Percentiles rank a stretch among this genome's conserved stretches.
Evolutionary conservation across 805 yeast species (phyloP).

Genomic region (Cyberlindnera maclurae): DNA sequence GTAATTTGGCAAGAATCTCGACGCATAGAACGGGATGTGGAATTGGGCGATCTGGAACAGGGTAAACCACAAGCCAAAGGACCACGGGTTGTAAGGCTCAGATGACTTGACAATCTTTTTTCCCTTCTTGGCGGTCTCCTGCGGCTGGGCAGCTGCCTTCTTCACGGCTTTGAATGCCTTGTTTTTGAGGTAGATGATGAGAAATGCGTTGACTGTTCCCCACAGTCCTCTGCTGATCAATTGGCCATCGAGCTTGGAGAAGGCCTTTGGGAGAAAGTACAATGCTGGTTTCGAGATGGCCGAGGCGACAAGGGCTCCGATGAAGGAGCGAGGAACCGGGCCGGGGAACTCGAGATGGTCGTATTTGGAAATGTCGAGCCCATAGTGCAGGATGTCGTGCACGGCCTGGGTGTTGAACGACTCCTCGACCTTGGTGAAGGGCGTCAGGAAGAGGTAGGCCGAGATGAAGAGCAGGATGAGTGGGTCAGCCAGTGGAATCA

Average conservation of each 20-base stretch:
- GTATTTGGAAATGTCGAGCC: slow-evolving; percentile 39
- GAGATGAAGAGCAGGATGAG: slow-evolving; percentile 40
- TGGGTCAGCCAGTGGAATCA: slow-evolving; percentile 23
- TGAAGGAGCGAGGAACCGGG: slow-evolving; percentile 78
- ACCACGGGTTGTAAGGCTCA: slow-evolving; percentile 11
- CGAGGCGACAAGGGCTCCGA: slow-evolving; percentile 59
- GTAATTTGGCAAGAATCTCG: slow-evolving; percentile 85
- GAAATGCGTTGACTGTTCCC: slow-evolving; percentile 53
- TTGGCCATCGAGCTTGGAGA: slow-evolving; percentile 46
- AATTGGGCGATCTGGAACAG: slow-evolving; percentile 61
- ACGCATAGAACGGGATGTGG: slow-evolving; percentile 72
- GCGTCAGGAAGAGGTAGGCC: slow-evolving; percentile 51
- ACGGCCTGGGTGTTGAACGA: slow-evolving; percentile 87
- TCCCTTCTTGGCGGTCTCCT: slow-evolving; percentile 9
- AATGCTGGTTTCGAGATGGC: slow-evolving; percentile 34
- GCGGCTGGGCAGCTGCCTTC: neutral
- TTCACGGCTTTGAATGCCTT: slow-evolving; percentile 28
- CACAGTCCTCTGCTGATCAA: slow-evolving; percentile 48
- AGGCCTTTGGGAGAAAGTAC: slow-evolving; percentile 9
- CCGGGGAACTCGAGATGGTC: slow-evolving; percentile 85
- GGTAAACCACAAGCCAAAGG: slow-evolving; percentile 50
- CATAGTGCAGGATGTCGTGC: slow-evolving; percentile 69
- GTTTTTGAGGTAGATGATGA: slow-evolving; percentile 43
- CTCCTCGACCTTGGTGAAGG: slow-evolving; percentile 90
- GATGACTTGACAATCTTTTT: slow-evolving; percentile 4